Base-by-base conservation (phyloP, 331 rosid species). In the Acacia concinna region DNA sequence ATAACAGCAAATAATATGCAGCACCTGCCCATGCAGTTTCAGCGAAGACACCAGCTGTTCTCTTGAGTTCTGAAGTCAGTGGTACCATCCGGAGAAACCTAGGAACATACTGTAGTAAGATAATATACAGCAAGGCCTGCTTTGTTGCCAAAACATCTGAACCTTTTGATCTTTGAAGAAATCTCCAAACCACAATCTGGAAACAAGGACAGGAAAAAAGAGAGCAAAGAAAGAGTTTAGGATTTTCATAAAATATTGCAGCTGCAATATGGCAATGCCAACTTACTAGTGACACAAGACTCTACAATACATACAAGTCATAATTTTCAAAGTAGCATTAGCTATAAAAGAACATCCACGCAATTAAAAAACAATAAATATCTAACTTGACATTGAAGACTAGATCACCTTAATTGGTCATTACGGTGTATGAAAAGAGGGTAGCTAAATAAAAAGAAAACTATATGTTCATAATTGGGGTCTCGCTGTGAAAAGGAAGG, bases 21-120 rank as follows among this genome's bases (percentile, higher is more conserved):
- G 99, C 99, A 79, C 99, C 99, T n/a, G 94, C 99, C 99, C 99
- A 96, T 68, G 99, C 99, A 78, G 99, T 96, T 91, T 96, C 98
- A 47, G 98, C 99, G 85, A 96, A 90, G 66, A 85, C 97, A 60
- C 99, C 99, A 2, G 97, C 91, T 78, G 99, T 96, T 90, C 99
- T 88, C 88, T 96, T 93, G 75, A 96, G 91, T 79, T 96, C 99
- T 63, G 99, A 96, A 73, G 94, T 86, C 82, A 96, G 84, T 23
- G 99, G 97, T 23, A 86, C 57, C 84, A 88, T 80, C 71, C 99
- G 94, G 62, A 90, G 80, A 81, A 96, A 88, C 83, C 99, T 89
- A 34, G 99, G 99, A 82, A 91, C 72, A 81, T 89, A 93, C 79
- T 96, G 99, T 86, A 96, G 77, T 85, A 96, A 89, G 79, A 96